Evolutionary conservation across 331 rosid genomes (phyloP).

Genomic region (Spiraea crenata): DNA sequence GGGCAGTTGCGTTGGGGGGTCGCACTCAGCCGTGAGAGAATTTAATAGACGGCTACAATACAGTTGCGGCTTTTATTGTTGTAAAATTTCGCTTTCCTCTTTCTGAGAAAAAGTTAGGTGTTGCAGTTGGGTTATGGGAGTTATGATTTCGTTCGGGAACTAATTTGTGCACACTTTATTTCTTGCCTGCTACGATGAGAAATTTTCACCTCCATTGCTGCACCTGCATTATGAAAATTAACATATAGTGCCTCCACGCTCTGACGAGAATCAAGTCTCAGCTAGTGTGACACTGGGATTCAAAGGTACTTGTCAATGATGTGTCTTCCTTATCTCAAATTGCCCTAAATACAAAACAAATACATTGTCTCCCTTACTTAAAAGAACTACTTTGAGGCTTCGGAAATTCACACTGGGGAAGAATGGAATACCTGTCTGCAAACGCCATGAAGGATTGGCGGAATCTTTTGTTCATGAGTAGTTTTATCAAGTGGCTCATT

Average conservation of each 20-base stretch:
- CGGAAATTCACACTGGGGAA: too few relatives aligned
- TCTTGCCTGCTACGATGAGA: constrained; percentile 85
- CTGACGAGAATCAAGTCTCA: not conserved
- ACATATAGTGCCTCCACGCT: not conserved
- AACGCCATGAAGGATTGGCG: constrained; percentile 89
- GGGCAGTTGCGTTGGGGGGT: not conserved
- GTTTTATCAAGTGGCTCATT: constrained; percentile 81
- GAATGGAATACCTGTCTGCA: constrained; percentile 72
- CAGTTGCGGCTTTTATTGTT: not conserved
- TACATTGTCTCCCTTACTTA: too few relatives aligned
- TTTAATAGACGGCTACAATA: too few relatives aligned
- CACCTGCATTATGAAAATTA: constrained; percentile 50
- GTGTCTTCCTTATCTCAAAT: constrained; percentile 40
- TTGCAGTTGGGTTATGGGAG: too few relatives aligned
- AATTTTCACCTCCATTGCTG: constrained; percentile 83
- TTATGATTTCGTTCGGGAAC: too few relatives aligned
- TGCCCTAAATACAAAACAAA: not conserved
- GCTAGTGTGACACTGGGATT: not conserved
- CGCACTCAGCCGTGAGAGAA: not conserved
- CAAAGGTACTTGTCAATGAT: constrained; percentile 71
- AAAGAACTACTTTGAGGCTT: too few relatives aligned
- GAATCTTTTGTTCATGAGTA: constrained; percentile 78
- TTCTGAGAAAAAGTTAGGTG: too few relatives aligned
- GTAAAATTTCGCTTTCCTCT: too few relatives aligned
- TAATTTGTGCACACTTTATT: constrained; percentile 19